Percentiles rank a stretch among this genome's conserved stretches.
These are phyloP conservation scores for Byssoonygena ceratinophila DNA, from an alignment of 2,329 filamentous ascomycete genomes.

Conservation along the genomic window DNA sequence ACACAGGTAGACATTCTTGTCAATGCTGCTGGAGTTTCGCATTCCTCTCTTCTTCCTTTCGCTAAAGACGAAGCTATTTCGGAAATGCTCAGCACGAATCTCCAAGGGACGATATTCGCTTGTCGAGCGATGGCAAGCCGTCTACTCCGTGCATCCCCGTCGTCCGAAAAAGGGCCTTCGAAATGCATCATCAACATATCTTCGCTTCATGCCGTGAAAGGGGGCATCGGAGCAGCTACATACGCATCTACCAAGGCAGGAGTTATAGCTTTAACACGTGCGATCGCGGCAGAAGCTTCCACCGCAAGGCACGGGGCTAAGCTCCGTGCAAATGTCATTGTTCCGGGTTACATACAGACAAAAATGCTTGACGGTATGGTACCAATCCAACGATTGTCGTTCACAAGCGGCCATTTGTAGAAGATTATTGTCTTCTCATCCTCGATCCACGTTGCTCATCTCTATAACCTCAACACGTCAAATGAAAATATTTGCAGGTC, in stretches of 20 bases:
- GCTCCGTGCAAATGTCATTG: constrained; percentile 68
- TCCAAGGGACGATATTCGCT: constrained; percentile 40
- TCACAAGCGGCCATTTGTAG: no score
- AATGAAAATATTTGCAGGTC: no score
- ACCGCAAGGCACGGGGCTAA: constrained; percentile 45
- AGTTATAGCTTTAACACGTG: constrained; percentile 49
- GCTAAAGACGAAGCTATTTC: constrained; percentile 45
- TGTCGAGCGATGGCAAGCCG: constrained; percentile 31
- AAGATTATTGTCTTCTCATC: no score
- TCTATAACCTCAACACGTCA: no score
- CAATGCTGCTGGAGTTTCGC: constrained; percentile 67
- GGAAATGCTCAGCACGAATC: constrained; percentile 57
- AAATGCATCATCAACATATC: constrained; percentile 75
- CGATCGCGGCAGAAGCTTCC: constrained; percentile 41
- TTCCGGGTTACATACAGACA: constrained; percentile 74
- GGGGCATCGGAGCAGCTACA: constrained; percentile 57
- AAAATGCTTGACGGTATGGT: constrained; percentile 62
- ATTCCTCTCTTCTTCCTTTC: constrained; percentile 52
- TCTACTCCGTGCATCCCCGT: constrained; percentile 24
- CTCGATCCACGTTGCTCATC: no score
- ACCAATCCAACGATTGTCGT: not conserved
- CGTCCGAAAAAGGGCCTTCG: constrained; percentile 29
- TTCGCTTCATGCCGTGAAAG: constrained; percentile 60
- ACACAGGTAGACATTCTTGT: constrained; percentile 51
- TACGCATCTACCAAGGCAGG: constrained; percentile 77